A percentile compares a stretch with the other conserved stretches of the same genome.
Evolutionary conservation across 176 grass and related monocot species (phyloP).

Genomic region (Oropetium thomaeum): DNA sequence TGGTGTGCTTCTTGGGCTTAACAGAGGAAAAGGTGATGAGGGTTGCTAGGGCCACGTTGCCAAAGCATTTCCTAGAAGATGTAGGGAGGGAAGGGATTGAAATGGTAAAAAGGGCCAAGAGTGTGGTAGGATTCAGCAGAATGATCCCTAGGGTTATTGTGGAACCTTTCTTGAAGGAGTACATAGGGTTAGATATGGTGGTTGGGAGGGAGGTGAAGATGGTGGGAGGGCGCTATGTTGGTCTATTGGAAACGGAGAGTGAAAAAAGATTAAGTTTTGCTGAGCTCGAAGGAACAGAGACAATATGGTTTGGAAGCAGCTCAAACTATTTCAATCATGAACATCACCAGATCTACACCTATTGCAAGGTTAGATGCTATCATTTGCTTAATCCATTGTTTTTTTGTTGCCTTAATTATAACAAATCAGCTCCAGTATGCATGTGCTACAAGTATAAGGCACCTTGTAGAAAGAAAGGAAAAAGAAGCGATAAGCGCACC

Average conservation of each 20-base stretch:
- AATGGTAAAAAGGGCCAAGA: slow-evolving; percentile 21
- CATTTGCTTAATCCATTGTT: slow-evolving; percentile 17
- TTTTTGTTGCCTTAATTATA: not conserved
- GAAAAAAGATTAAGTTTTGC: slow-evolving; percentile 1
- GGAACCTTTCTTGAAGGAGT: slow-evolving; percentile 64
- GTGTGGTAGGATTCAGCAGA: slow-evolving; percentile 44
- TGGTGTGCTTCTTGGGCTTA: slow-evolving; percentile 65
- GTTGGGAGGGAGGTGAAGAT: slow-evolving; percentile 67
- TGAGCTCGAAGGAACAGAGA: slow-evolving; percentile 13
- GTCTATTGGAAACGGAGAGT: slow-evolving; percentile 40
- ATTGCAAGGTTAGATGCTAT: slow-evolving; percentile 56
- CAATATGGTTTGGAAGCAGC: slow-evolving; percentile 62
- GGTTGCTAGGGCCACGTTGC: slow-evolving; percentile 55
- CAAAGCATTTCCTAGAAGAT: slow-evolving; percentile 77
- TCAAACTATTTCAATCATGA: slow-evolving; percentile 10
- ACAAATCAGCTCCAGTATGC: not conserved
- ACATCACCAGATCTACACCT: slow-evolving; percentile 46
- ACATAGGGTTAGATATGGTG: slow-evolving; percentile 51
- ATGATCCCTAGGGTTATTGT: slow-evolving; percentile 68
- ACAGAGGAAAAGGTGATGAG: slow-evolving; percentile 41
- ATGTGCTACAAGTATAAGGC: not conserved
- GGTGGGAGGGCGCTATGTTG: slow-evolving; percentile 58
- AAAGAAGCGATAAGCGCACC: no score
- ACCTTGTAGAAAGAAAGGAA: no score
- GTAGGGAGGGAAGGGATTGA: slow-evolving; percentile 67